Evolutionary conservation across 176 grass and related monocot species (phyloP).

Genomic region (Oryza rufipogon): DNA sequence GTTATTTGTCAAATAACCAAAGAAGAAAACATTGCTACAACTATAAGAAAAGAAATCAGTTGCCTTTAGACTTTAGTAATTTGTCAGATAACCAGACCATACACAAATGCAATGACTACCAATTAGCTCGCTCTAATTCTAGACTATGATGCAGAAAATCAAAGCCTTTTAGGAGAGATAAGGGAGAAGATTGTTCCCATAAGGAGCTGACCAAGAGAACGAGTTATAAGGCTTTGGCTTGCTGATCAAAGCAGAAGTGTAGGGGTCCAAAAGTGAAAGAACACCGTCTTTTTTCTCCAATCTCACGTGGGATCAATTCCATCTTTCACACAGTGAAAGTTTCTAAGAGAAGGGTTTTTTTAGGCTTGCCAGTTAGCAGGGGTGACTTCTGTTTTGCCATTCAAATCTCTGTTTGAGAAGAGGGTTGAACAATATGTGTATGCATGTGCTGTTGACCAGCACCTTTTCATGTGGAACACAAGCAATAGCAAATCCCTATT

Average conservation of each 20-base stretch:
- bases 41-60: not conserved
- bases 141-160: constrained; percentile 10
- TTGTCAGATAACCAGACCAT: not conserved
- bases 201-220: constrained; percentile 8
- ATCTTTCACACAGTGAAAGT: constrained; percentile 27
- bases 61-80: not conserved
- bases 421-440: not conserved
- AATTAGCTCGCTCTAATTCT: not conserved
- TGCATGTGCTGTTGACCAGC: constrained; percentile 10
- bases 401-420: not conserved
- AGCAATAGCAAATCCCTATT: not conserved
- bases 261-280: constrained; percentile 32
- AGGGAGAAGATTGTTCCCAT: constrained; percentile 33
- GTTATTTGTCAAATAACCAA: not conserved
- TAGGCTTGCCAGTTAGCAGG: not conserved
- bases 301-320: constrained; percentile 1
- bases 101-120: not conserved
- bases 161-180: not conserved
- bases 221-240: constrained; percentile 17
- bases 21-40: not conserved
- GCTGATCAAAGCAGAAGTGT: constrained; percentile 5
- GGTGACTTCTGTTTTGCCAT: constrained; percentile 22
- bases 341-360: not conserved
- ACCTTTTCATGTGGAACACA: not conserved
- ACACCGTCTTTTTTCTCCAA: not conserved